phyloP scores from a whole-genome alignment of 108 stramenopile species.

The Pseudonitzschia pungens region DNA sequence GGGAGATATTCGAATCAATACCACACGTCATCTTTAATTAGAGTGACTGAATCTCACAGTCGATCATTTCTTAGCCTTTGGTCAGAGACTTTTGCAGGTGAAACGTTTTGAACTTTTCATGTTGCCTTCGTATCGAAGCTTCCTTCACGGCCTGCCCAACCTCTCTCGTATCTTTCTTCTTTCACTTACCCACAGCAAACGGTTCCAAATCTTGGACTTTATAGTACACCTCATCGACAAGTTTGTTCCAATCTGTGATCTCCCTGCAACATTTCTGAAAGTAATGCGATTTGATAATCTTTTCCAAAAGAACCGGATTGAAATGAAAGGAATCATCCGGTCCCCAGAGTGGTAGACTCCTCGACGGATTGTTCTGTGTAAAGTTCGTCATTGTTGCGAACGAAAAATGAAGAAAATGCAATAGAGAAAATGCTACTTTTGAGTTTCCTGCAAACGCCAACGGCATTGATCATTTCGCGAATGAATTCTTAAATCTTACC shows the following conservation, averaged over 20 bases:
- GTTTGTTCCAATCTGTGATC: constrained; percentile 76
- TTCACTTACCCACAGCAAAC: constrained; percentile 73
- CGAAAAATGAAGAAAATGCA: not conserved
- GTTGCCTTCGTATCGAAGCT: not conserved
- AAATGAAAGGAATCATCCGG: constrained; percentile 89
- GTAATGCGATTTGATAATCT: constrained; percentile 81
- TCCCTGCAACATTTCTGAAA: constrained; percentile 84
- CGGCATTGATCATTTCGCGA: not conserved
- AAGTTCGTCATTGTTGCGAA: not conserved
- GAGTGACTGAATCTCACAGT: not conserved
- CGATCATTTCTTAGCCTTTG: not conserved
- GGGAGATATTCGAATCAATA: too few relatives aligned
- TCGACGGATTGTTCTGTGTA: constrained; percentile 41
- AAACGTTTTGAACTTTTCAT: not conserved
- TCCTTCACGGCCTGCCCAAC: not conserved
- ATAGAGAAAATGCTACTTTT: constrained; percentile 9
- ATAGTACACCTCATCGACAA: constrained; percentile 93
- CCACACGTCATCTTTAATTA: not conserved
- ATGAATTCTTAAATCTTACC: constrained; percentile 23
- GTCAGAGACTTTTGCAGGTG: not conserved
- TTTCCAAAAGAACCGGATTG: constrained; percentile 87
- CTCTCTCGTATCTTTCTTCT: not conserved
- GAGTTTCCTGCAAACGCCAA: not conserved
- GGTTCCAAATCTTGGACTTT: constrained; percentile 92
- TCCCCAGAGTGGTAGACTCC: constrained; percentile 66